Conservation (phyloP, 2,329 filamentous ascomycete genomes). For the Blastomyces emzantsi region DNA sequence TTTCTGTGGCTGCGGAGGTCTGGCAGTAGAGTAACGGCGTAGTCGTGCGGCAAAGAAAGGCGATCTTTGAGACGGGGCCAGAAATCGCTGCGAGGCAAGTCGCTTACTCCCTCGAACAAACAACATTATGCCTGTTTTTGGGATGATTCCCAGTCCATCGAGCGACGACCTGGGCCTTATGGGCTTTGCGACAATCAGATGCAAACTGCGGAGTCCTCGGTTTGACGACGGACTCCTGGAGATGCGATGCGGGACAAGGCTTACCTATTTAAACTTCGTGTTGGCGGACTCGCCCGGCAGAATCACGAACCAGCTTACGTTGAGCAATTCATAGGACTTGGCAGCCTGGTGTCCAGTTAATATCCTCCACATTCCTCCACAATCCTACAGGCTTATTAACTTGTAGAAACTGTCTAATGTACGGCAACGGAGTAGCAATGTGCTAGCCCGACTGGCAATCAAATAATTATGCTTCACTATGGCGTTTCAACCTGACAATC, state of each 20-base stretch:
- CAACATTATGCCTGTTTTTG: neutral
- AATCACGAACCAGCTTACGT: neutral
- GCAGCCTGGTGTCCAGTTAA: neutral
- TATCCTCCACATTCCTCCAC: neutral
- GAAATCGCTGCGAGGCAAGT: neutral
- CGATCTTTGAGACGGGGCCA: conserved; percentile 13
- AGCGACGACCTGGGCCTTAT: neutral
- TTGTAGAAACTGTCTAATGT: neutral
- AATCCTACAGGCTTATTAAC: neutral
- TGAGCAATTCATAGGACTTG: neutral
- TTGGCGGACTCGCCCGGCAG: neutral
- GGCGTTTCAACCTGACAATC: neutral
- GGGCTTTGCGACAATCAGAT: neutral
- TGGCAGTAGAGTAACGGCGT: conserved; percentile 1
- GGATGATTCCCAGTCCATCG: neutral
- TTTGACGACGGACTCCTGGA: neutral
- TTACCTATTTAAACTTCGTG: neutral
- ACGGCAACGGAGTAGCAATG: neutral
- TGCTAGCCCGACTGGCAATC: neutral
- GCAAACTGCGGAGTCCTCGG: neutral
- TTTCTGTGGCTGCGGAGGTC: neutral
- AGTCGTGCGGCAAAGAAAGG: neutral
- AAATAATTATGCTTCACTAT: neutral
- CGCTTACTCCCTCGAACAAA: conserved; percentile 2
- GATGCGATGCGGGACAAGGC: neutral